phyloP scores from a whole-genome alignment of 495 filamentous ascomycete species.

The Hypoxylon intermedium region DNA sequence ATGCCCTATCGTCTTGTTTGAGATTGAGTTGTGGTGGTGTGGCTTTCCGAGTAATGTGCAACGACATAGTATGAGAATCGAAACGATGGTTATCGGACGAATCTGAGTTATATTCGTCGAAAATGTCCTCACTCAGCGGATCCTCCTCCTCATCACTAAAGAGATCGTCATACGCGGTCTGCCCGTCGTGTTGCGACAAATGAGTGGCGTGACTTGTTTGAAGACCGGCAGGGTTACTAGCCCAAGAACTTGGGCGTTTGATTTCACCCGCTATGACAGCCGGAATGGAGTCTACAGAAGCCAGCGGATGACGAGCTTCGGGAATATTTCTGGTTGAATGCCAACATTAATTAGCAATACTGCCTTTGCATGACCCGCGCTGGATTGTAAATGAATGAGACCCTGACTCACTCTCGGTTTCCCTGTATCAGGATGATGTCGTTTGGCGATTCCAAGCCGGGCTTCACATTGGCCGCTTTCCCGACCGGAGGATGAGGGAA shows the following conservation, averaged over 20 bases:
- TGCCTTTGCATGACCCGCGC: slow-evolving; percentile 4
- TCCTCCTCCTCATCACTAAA: slow-evolving; percentile 49
- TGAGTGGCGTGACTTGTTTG: slow-evolving; percentile 41
- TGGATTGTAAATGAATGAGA: slow-evolving; percentile 39
- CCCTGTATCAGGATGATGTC: slow-evolving; percentile 25
- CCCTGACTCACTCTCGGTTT: slow-evolving; percentile 39
- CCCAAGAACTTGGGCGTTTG: slow-evolving; percentile 45
- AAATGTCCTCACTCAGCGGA: slow-evolving; percentile 44
- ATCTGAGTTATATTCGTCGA: slow-evolving; percentile 44
- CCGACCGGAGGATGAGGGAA: slow-evolving; percentile 47
- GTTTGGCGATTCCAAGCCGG: slow-evolving; percentile 30
- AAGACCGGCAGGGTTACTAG: slow-evolving; percentile 47
- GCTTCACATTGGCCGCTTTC: slow-evolving; percentile 5
- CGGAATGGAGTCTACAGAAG: slow-evolving; percentile 29
- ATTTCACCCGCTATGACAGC: slow-evolving; percentile 43
- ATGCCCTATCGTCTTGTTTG: slow-evolving; percentile 42
- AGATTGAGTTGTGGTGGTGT: slow-evolving; percentile 59
- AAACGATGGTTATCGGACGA: slow-evolving; percentile 38
- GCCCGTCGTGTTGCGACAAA: slow-evolving; percentile 35
- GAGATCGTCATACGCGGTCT: slow-evolving; percentile 43
- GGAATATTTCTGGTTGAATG: slow-evolving; percentile 41
- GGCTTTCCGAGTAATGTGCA: slow-evolving; percentile 52
- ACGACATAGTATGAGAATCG: slow-evolving; percentile 50
- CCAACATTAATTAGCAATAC: slow-evolving; percentile 32
- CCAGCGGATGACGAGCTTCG: slow-evolving; percentile 33